Evolutionary conservation across 805 yeast genomes (phyloP), one percentile per base, ranked within the genome.

Genomic region (Wickerhamomyces kurtzmanii): DNA sequence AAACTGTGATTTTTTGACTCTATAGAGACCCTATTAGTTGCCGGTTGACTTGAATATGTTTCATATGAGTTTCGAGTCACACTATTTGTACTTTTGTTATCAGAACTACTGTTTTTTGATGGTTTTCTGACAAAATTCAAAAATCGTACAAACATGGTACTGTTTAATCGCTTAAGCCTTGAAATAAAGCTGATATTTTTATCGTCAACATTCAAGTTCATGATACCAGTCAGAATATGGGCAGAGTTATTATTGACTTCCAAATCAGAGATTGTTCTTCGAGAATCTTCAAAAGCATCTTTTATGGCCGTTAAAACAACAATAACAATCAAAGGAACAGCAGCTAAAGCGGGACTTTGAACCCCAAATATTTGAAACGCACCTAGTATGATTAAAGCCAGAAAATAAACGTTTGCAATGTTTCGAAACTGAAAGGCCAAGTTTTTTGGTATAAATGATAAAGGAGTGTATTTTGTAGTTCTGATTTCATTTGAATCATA

Each of bases 391-490:
- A 78, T 80, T 57, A 84, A 60, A 17, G 74, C 59, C 41, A 89
- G 59, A 66, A 89, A 89, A 59, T 86, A 89, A 28, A 84, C 62
- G 55, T 91, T 91, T 21, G 98, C 98, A 35, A 86, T 71, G 49
- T 87, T 89, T 40, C 69, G 73, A 52, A 86, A 87, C 57, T 89
- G 97, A 38, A 70, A 66, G 26, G 57, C 55, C 24, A 89, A 53
- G 53, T 89, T 85, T 51, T 86, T 86, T 5, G 97, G 97, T 14
- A 89, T 42, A 47, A 89, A 89, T 8, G 86, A 64, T 23, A 89
- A 48, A 4, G 97, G 96, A 2, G 97, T 89, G 55, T 89, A 91
- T 57, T 86, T 87, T 4, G 98, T 84, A 0, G 97, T 86, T 58
- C 96, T 72, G 39, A 89, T 83, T 49, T 86, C 86, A 60, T 89